Evolutionary conservation across 768 basidiomycete species (phyloP).

Genomic region (Podaxis sp.): DNA sequence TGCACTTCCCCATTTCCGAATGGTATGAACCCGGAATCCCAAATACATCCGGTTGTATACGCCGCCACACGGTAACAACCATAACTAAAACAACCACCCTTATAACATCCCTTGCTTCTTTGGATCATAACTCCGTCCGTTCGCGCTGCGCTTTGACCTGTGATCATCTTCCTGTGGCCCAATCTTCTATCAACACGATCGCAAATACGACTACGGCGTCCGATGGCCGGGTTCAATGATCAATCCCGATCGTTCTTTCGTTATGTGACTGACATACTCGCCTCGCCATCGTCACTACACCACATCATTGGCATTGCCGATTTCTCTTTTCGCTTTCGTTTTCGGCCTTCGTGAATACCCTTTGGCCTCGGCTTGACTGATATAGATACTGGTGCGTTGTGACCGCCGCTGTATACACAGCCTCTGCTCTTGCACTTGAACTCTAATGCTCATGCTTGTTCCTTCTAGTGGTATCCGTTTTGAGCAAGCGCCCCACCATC

Average conservation of each 20-base stretch:
- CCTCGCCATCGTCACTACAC: neutral
- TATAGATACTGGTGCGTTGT: constrained; percentile 38
- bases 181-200: neutral
- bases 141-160: neutral
- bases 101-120: neutral
- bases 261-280: neutral
- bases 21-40: constrained; percentile 1
- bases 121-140: neutral
- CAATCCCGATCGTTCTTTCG: neutral
- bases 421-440: neutral
- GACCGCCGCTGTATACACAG: neutral
- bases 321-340: neutral
- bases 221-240: neutral
- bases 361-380: neutral
- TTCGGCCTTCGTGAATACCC: neutral
- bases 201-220: neutral
- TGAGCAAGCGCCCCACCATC: constrained; percentile 81
- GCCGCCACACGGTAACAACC: neutral
- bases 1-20: neutral
- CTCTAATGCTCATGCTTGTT: constrained; percentile 18
- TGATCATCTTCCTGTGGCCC: neutral
- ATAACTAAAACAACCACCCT: neutral
- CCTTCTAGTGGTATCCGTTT: constrained; percentile 78
- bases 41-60: neutral
- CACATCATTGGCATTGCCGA: neutral